Percentiles rank a stretch among this genome's conserved stretches.
Evolutionary conservation across 495 filamentous ascomycete species (phyloP).

Genomic region (Sabuloglossum arenarium): DNA sequence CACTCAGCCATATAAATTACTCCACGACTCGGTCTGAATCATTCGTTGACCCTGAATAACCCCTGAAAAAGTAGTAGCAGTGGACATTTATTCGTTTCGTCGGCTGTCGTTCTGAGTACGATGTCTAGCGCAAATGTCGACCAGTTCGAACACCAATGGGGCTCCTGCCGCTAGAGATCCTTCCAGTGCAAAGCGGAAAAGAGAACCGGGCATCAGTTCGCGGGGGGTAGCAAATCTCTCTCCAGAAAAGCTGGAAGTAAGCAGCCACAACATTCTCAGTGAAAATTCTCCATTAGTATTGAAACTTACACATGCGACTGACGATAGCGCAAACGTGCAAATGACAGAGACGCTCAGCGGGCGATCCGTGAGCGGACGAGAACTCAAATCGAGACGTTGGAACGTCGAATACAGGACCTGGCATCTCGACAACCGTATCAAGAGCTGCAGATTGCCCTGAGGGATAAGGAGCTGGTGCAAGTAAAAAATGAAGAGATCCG

Average conservation of each 20-base stretch:
- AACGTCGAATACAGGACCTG: conserved; percentile 45
- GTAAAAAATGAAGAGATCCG: conserved; percentile 19
- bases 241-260: background rate
- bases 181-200: background rate
- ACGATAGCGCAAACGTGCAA: conserved; percentile 49
- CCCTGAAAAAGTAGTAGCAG: too few relatives aligned
- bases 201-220: background rate
- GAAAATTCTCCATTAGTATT: too few relatives aligned
- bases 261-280: too few relatives aligned
- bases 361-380: conserved; percentile 73
- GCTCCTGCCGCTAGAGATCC: background rate
- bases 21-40: too few relatives aligned
- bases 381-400: conserved; percentile 55
- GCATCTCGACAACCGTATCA: conserved; percentile 23
- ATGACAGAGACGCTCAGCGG: conserved; percentile 80
- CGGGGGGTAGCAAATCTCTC: background rate
- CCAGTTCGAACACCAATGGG: background rate
- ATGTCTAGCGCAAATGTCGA: background rate
- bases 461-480: conserved; percentile 33
- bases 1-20: too few relatives aligned
- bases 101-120: background rate
- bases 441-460: conserved; percentile 20
- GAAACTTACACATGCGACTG: background rate
- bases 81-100: too few relatives aligned
- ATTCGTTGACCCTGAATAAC: too few relatives aligned